Conservation (phyloP, 352 stramenopile genomes). For the Phytophthora cryptogea region DNA sequence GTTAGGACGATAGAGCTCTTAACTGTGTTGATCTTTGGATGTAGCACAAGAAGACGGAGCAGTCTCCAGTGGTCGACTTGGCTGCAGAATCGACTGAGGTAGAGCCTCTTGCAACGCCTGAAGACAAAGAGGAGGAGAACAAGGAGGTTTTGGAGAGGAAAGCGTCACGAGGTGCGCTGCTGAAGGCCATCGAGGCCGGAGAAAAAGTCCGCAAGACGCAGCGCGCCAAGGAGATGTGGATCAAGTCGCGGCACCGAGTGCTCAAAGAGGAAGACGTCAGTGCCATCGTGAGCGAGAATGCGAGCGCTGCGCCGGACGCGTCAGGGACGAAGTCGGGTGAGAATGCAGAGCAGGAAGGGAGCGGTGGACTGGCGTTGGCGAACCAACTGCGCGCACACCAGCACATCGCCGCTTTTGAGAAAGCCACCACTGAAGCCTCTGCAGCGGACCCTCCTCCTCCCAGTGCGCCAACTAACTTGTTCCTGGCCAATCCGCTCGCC, state of each 20-base stretch:
- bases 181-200: slow-evolving; percentile 57
- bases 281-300: slow-evolving; percentile 46
- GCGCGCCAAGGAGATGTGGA: slow-evolving; percentile 66
- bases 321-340: slow-evolving; percentile 7
- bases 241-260: slow-evolving; percentile 60
- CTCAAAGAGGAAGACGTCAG: slow-evolving; percentile 63
- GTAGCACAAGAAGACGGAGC: slow-evolving; percentile 11
- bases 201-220: slow-evolving; percentile 55
- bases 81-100: slow-evolving; percentile 9
- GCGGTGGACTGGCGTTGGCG: slow-evolving; percentile 29
- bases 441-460: slow-evolving; percentile 5
- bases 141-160: slow-evolving; percentile 17
- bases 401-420: slow-evolving; percentile 33
- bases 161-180: slow-evolving; percentile 37
- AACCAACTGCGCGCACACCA: slow-evolving; percentile 39
- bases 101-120: slow-evolving; percentile 1
- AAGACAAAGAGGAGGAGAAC: not conserved
- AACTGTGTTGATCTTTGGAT: slow-evolving; percentile 2
- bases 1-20: not conserved
- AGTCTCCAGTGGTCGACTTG: slow-evolving; percentile 16
- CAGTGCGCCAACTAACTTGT: slow-evolving; percentile 13
- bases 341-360: slow-evolving; percentile 24
- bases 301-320: slow-evolving; percentile 46
- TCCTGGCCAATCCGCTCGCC: slow-evolving; percentile 30
- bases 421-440: slow-evolving; percentile 18